These are phyloP conservation scores for Sclerotinia subarctica DNA, from an alignment of 2,329 filamentous ascomycete species.

Conservation along the genomic window DNA sequence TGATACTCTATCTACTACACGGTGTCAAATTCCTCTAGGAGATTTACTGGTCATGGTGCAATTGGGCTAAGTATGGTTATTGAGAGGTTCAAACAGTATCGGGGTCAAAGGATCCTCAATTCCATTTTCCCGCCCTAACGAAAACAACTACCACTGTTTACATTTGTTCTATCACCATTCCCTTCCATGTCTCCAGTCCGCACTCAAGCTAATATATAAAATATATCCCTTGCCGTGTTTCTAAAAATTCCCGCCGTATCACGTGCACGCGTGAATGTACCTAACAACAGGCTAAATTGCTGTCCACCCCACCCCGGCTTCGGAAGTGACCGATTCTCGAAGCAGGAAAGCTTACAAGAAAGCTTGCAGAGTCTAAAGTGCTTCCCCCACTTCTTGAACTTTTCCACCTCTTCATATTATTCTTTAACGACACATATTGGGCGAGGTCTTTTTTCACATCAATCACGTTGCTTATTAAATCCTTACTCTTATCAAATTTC, in stretches of 20 bases:
- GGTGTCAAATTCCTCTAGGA: too few species aligned
- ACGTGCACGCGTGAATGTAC: background rate
- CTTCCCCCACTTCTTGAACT: background rate
- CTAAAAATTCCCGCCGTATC: background rate
- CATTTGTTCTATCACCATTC: background rate
- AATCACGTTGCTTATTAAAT: background rate
- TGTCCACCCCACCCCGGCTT: background rate
- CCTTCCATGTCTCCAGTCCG: too few species aligned
- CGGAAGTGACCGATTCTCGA: background rate
- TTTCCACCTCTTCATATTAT: background rate
- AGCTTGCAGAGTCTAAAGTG: background rate
- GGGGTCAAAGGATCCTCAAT: too few species aligned
- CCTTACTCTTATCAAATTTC: background rate
- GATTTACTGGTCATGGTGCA: too few species aligned
- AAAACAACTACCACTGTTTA: background rate
- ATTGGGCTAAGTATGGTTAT: background rate
- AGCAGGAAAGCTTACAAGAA: constrained; percentile 1
- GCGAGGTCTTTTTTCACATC: background rate
- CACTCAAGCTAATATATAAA: background rate
- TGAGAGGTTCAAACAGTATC: background rate
- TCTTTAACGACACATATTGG: background rate
- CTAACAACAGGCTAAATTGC: background rate
- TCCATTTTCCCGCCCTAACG: background rate
- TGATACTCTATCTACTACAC: too few species aligned
- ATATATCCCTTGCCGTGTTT: too few species aligned